Conservation (phyloP, 257 asterid species). For the Solanum rostratum region DNA sequence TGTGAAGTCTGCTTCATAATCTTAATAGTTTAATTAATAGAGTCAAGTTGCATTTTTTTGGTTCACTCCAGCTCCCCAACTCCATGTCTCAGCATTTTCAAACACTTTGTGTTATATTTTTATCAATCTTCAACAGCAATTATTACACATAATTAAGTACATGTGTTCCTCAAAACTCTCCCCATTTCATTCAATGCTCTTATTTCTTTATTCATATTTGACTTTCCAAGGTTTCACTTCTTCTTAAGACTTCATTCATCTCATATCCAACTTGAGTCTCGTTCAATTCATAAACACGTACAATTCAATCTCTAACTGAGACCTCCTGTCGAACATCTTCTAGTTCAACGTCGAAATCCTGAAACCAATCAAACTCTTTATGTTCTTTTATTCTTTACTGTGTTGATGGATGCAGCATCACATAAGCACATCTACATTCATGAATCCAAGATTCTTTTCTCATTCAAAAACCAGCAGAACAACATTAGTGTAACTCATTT, state of each 20-base stretch:
- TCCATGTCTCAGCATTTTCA: conserved; percentile 38
- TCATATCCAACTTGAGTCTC: background rate
- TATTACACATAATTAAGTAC: conserved; percentile 2
- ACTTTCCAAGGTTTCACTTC: conserved; percentile 15
- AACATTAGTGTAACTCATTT: conserved; percentile 1
- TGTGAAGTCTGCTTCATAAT: background rate
- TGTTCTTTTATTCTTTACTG: background rate
- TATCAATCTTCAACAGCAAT: background rate
- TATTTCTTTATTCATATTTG: conserved; percentile 9
- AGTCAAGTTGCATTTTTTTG: background rate
- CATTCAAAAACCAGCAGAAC: conserved; percentile 16
- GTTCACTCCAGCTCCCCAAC: background rate
- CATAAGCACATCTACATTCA: conserved; percentile 9
- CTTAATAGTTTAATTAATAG: background rate
- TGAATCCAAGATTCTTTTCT: conserved; percentile 19
- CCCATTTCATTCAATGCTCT: conserved; percentile 9
- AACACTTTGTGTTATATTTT: conserved; percentile 10
- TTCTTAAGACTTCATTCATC: conserved; percentile 6
- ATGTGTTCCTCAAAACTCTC: conserved; percentile 17
- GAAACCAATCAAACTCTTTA: background rate
- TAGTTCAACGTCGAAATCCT: background rate
- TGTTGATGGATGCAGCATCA: conserved; percentile 16
- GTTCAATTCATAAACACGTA: background rate
- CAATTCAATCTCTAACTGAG: background rate
- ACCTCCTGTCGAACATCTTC: too few species aligned